Conservation (phyloP, 2,329 filamentous ascomycete species). For the Lachnellula willkommii region DNA sequence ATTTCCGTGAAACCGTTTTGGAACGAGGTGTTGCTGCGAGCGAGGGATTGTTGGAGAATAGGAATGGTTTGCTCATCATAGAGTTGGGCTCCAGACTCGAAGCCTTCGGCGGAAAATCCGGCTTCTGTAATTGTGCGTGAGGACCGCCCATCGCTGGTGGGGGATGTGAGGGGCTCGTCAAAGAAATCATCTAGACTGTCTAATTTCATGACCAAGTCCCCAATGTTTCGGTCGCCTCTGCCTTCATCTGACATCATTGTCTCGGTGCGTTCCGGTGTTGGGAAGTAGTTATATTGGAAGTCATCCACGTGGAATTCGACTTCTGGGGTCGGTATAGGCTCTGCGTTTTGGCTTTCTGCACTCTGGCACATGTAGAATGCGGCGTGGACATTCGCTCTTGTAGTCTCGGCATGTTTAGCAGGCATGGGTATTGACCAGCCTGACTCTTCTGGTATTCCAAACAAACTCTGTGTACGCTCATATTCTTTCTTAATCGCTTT, state of each 20-base stretch:
- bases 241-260: slow-evolving; percentile 82
- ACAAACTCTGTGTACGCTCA: slow-evolving; percentile 86
- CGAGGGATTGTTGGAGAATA: slow-evolving; percentile 77
- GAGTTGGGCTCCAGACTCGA: slow-evolving; percentile 71
- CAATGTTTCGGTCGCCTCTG: slow-evolving; percentile 66
- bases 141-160: slow-evolving; percentile 55
- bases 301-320: slow-evolving; percentile 90
- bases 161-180: slow-evolving; percentile 56
- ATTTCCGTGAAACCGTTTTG: slow-evolving; percentile 82
- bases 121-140: slow-evolving; percentile 60
- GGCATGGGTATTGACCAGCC: slow-evolving; percentile 96
- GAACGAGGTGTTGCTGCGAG: slow-evolving; percentile 64
- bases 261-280: slow-evolving; percentile 59
- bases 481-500: slow-evolving; percentile 88
- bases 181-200: slow-evolving; percentile 81
- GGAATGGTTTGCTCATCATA: slow-evolving; percentile 93
- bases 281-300: slow-evolving; percentile 61
- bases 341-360: slow-evolving; percentile 50
- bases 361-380: slow-evolving; percentile 92
- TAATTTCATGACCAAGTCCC: slow-evolving; percentile 75
- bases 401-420: slow-evolving; percentile 80
- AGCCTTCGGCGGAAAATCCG: slow-evolving; percentile 58
- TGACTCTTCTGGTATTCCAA: slow-evolving; percentile 91
- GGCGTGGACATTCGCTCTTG: slow-evolving; percentile 86
- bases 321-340: slow-evolving; percentile 69